Evolutionary conservation across 1,139 yeast species (phyloP), one percentile per base, ranked within the genome.

Genomic region (Yamadazyma aaseri): DNA sequence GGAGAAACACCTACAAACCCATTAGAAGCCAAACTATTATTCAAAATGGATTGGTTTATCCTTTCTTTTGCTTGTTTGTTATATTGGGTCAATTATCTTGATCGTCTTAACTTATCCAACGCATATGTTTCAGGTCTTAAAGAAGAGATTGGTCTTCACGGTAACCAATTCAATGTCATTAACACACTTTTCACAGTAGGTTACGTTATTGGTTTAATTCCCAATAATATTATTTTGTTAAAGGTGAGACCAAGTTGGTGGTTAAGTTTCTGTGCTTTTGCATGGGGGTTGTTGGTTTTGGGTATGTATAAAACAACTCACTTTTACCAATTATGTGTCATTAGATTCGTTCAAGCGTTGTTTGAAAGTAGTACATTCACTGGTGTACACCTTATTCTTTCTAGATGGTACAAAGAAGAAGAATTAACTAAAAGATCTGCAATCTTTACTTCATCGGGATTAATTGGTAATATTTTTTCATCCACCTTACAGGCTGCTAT

Each of bases 81-180:
- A 25, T 78, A 77, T 46, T 78, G 81, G 81, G 53, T 63, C 36
- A 65, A 66, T 36, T 65, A 61, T 45, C 52, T 73, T 20, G 79
- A 74, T 46, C 53, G 74, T 36, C 55, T 71, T 13, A 75, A 74
- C 45, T 45, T 78, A 23, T 55, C 71, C 22, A 74, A 75, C 45
- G 84, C 85, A 2, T 79, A 77, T 49, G 81, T 79, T 15, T 68
- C 78, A 3, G 85, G 84, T 4, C 71, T 79, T 78, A 67, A 71
- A 44, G 74, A 75, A 34, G 79, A 71, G 31, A 46, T 79, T 31
- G 50, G 61, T 3, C 63, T 80, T 65, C 45, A 55, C n/a, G 79
- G 79, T 12, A 63, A 77, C 42, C 60, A 65, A 31, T 59, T 59
- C 39, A 77, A 76, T 43, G 43, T 69, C 20, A 66, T 76, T 33